These are phyloP conservation scores for Phlebiopsis gigantea DNA, from an alignment of 768 basidiomycete species.

Conservation along the genomic window DNA sequence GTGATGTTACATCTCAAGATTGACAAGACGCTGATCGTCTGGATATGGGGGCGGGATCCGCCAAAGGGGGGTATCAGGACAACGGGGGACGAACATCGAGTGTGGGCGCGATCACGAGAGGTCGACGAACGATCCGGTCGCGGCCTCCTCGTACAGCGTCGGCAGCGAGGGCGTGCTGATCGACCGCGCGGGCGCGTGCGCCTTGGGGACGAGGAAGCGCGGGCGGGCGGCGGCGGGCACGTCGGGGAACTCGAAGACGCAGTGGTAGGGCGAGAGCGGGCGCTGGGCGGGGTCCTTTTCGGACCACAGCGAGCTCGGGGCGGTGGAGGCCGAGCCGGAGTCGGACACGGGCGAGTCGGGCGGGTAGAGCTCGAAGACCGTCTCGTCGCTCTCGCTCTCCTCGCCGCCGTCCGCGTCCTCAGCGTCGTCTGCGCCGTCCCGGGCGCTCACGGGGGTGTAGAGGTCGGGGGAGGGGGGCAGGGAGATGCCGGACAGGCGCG, in stretches of 20 bases:
- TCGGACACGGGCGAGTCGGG: not conserved
- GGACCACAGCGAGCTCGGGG: not conserved
- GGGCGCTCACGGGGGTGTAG: too few species aligned
- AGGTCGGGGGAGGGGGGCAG: too few species aligned
- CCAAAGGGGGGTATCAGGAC: too few species aligned
- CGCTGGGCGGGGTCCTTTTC: not conserved
- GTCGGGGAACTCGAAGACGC: not conserved
- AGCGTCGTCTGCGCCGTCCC: too few species aligned
- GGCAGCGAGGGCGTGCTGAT: constrained; percentile 10
- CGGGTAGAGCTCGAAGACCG: not conserved
- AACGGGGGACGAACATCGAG: too few species aligned
- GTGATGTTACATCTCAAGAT: too few species aligned
- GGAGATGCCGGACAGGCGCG: too few species aligned
- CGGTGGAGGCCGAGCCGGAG: not conserved
- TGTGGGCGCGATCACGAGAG: too few species aligned
- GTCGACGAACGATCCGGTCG: constrained; percentile 25
- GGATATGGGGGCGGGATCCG: too few species aligned
- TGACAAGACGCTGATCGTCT: too few species aligned
- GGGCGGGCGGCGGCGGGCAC: not conserved
- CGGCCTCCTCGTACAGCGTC: constrained; percentile 21
- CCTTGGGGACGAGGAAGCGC: not conserved
- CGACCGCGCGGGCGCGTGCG: not conserved
- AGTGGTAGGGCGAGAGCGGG: not conserved
- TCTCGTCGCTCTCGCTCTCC: not conserved
- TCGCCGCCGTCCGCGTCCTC: not conserved